phyloP scores from a whole-genome alignment of 208 protist species.

The Acanthamoeba castellanii region DNA sequence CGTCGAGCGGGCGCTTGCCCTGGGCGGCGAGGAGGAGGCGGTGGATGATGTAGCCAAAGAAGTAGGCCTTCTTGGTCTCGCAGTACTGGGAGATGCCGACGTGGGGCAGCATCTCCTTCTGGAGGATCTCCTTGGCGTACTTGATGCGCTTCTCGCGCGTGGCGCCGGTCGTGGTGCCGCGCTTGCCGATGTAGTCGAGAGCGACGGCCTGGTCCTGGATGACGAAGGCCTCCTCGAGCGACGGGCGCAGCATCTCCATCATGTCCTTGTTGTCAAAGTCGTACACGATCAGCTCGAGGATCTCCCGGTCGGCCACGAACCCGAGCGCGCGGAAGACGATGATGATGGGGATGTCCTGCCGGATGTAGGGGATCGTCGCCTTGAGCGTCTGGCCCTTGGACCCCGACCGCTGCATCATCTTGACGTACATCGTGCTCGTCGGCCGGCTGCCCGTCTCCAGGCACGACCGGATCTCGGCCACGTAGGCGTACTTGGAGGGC shows the following conservation, averaged over 20 bases:
- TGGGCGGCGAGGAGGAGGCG: conserved; percentile 90
- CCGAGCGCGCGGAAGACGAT: conserved; percentile 98
- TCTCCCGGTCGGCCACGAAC: conserved; percentile 97
- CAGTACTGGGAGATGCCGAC: conserved; percentile 93
- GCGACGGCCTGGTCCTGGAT: conserved; percentile 96
- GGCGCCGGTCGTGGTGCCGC: conserved; percentile 89
- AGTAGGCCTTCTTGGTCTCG: conserved; percentile 91
- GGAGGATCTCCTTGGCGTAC: conserved; percentile 96
- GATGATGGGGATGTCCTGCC: conserved; percentile 94
- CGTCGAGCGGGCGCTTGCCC: conserved; percentile 91
- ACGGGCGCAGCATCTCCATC: conserved; percentile 96
- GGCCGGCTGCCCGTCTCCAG: conserved; percentile 92
- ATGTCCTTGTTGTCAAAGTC: conserved; percentile 92
- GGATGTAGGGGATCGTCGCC: conserved; percentile 92
- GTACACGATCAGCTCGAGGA: conserved; percentile 96
- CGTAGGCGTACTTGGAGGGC: conserved; percentile 92
- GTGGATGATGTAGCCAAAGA: conserved; percentile 95
- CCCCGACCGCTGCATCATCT: conserved; percentile 89
- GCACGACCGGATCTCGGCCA: conserved; percentile 97
- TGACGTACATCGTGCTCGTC: conserved; percentile 94
- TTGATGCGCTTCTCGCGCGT: conserved; percentile 91
- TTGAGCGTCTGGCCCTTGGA: conserved; percentile 63
- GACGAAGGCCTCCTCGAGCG: conserved; percentile 95
- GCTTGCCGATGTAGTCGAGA: conserved; percentile 97
- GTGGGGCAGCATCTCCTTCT: conserved; percentile 94